phyloP scores from a whole-genome alignment of 1,284 basidiomycete species.

The Microstroma glucosiphilum region DNA sequence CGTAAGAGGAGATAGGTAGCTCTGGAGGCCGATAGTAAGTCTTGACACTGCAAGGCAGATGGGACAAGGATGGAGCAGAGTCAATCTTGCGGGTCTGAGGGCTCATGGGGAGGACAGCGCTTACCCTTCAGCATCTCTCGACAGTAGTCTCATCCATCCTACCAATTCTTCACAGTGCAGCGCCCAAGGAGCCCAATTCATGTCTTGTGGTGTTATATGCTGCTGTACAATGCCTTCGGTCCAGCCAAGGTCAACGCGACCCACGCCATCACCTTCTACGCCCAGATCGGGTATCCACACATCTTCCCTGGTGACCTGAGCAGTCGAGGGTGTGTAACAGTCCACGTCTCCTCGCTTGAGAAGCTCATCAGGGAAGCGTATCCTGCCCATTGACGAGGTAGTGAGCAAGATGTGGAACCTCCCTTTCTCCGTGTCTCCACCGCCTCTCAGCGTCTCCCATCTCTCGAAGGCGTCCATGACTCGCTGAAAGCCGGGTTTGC shows the following conservation, averaged over 20 bases:
- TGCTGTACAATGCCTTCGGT: background rate
- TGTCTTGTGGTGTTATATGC: no score
- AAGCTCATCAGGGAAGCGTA: background rate
- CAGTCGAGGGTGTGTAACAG: background rate
- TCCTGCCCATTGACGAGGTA: background rate
- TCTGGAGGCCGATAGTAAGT: background rate
- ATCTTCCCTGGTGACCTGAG: background rate
- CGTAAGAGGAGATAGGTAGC: background rate
- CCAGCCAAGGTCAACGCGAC: background rate
- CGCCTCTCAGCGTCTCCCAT: constrained; percentile 4
- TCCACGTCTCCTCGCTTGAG: background rate
- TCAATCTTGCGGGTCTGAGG: background rate
- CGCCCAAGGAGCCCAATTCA: background rate
- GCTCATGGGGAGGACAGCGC: background rate
- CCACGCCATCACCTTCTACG: background rate
- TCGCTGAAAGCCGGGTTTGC: constrained; percentile 41
- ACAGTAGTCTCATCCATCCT: background rate
- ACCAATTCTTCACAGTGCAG: background rate
- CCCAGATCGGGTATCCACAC: background rate
- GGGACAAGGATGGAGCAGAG: background rate
- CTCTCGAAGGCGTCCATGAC: background rate
- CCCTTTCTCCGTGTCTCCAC: background rate
- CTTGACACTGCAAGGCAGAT: background rate
- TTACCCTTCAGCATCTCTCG: background rate
- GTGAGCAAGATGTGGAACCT: background rate